These are phyloP conservation scores for Wickerhamiella australiensis DNA, from an alignment of 805 yeast species.

Conservation along the genomic window DNA sequence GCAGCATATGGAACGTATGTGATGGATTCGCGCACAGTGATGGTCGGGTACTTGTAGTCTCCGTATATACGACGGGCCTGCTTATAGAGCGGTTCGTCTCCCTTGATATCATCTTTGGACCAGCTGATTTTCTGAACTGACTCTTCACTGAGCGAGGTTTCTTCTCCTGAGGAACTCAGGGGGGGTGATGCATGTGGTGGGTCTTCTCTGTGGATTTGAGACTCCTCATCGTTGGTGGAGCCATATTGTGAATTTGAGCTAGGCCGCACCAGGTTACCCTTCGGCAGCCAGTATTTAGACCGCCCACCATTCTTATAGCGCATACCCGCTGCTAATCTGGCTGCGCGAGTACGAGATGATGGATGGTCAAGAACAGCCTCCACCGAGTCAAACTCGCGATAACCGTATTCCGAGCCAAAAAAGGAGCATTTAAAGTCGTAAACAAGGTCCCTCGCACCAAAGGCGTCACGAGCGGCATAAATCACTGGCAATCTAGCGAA, in stretches of 20 bases:
- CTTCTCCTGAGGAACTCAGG: background rate
- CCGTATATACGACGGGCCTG: slow-evolving; percentile 30
- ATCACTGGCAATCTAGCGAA: slow-evolving; percentile 50
- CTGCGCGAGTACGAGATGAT: slow-evolving; percentile 47
- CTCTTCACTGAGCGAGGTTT: background rate
- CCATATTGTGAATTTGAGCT: slow-evolving; percentile 1
- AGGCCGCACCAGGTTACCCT: background rate
- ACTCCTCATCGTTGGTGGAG: slow-evolving; percentile 1
- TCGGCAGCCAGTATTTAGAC: slow-evolving; percentile 68
- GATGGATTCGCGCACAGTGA: slow-evolving; percentile 26
- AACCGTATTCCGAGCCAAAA: slow-evolving; percentile 65
- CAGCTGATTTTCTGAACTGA: slow-evolving; percentile 1
- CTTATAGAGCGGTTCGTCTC: slow-evolving; percentile 27
- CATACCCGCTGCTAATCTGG: slow-evolving; percentile 69
- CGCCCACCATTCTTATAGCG: slow-evolving; percentile 70
- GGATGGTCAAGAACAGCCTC: slow-evolving; percentile 56
- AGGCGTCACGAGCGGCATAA: slow-evolving; percentile 63
- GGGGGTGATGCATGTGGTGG: too few species aligned
- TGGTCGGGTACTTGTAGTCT: slow-evolving; percentile 34
- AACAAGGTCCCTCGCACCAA: slow-evolving; percentile 63
- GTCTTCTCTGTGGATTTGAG: background rate
- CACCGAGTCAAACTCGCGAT: slow-evolving; percentile 70
- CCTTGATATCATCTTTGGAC: slow-evolving; percentile 19
- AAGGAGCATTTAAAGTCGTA: slow-evolving; percentile 62
- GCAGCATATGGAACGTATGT: slow-evolving; percentile 21